Percentiles rank a stretch among this genome's conserved stretches.
Conservation (phyloP, 768 basidiomycete species). For the Trametes cubensis region DNA sequence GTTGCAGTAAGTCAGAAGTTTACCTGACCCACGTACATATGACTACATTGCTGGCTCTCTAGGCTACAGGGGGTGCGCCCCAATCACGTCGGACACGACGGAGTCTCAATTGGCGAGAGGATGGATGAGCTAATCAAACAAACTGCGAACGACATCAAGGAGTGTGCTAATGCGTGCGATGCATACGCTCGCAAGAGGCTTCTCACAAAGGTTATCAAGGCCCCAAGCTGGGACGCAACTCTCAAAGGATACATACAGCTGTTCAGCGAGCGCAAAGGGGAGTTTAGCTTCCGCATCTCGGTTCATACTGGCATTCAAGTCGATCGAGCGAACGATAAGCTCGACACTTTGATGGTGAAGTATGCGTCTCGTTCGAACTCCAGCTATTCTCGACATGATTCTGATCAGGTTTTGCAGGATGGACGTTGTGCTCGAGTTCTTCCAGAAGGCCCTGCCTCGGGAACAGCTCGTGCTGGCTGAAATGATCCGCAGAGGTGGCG, state of each 20-base stretch:
- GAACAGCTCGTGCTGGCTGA: slow-evolving; percentile 42
- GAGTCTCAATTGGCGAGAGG: slow-evolving; percentile 37
- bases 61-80: slow-evolving; percentile 34
- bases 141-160: slow-evolving; percentile 36
- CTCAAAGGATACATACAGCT: slow-evolving; percentile 27
- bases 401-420: slow-evolving; percentile 18
- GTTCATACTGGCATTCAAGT: slow-evolving; percentile 34
- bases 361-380: neutral
- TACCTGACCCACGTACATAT: too few species aligned
- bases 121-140: slow-evolving; percentile 35
- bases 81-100: slow-evolving; percentile 33
- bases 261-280: slow-evolving; percentile 32
- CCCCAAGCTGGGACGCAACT: slow-evolving; percentile 34
- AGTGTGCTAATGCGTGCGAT: slow-evolving; percentile 38
- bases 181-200: slow-evolving; percentile 36
- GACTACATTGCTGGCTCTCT: slow-evolving; percentile 28
- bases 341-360: slow-evolving; percentile 20
- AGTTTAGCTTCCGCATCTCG: slow-evolving; percentile 35
- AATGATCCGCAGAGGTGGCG: slow-evolving; percentile 1
- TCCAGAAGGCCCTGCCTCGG: slow-evolving; percentile 43
- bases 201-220: slow-evolving; percentile 34
- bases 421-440: slow-evolving; percentile 40
- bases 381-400: too few species aligned
- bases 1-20: slow-evolving; percentile 41
- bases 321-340: slow-evolving; percentile 25